These are phyloP conservation scores for Populus euphratica DNA, from an alignment of 345 rosid genomes.

Conservation along the genomic window DNA sequence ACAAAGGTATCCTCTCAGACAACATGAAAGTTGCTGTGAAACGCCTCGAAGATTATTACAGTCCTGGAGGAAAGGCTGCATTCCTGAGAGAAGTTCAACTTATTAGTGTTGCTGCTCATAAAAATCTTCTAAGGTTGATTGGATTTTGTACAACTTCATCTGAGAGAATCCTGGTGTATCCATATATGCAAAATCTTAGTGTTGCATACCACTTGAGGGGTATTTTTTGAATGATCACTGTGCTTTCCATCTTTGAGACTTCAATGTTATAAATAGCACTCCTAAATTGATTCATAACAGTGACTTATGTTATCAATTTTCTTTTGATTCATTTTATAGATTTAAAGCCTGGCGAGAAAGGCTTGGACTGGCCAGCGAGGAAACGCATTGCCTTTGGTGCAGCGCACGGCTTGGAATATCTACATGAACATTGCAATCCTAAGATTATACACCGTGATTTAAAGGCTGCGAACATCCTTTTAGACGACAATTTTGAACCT, in stretches of 20 bases:
- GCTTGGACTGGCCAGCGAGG: constrained; percentile 79
- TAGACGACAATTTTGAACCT: constrained; percentile 74
- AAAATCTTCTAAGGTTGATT: constrained; percentile 71
- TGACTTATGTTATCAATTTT: not conserved
- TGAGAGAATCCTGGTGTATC: constrained; percentile 85
- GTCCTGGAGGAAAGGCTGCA: constrained; percentile 87
- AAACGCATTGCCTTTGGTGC: constrained; percentile 73
- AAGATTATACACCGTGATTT: constrained; percentile 88
- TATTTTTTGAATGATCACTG: constrained; percentile 16
- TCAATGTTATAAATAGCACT: not conserved
- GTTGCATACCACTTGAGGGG: constrained; percentile 81
- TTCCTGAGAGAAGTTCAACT: constrained; percentile 77
- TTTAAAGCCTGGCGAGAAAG: constrained; percentile 65
- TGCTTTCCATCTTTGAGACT: not conserved
- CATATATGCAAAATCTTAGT: constrained; percentile 84
- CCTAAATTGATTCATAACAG: not conserved
- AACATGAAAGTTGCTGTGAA: constrained; percentile 73
- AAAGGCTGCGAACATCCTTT: constrained; percentile 83
- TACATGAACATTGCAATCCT: constrained; percentile 81
- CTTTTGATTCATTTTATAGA: constrained; percentile 29
- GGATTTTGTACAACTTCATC: constrained; percentile 73
- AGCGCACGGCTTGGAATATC: constrained; percentile 82
- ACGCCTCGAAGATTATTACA: constrained; percentile 67
- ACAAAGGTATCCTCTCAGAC: constrained; percentile 78
- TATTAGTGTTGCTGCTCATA: constrained; percentile 80